Evolutionary conservation across 495 filamentous ascomycete genomes (phyloP).

Genomic region (Evansstolkia leycettana): DNA sequence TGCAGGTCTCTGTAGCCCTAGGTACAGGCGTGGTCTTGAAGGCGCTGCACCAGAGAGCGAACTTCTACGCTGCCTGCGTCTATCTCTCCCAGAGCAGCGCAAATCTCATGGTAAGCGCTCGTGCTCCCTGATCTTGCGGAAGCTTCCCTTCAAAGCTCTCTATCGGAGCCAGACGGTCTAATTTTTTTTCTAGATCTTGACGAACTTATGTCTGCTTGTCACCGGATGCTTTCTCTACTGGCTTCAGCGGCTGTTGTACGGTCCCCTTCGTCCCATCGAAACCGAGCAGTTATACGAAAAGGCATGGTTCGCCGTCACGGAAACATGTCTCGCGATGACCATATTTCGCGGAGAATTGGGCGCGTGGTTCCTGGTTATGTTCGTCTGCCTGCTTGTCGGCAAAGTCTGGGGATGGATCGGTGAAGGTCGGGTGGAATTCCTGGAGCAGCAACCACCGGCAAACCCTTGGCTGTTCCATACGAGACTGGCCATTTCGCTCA

Average conservation of each 20-base stretch:
- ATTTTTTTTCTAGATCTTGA: constrained; percentile 51
- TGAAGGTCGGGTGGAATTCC: constrained; percentile 81
- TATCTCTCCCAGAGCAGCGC: constrained; percentile 92
- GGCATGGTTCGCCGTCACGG: constrained; percentile 92
- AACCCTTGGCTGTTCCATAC: constrained; percentile 85
- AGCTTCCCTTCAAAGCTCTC: too few species aligned
- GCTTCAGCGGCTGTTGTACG: constrained; percentile 83
- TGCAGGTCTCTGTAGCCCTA: constrained; percentile 60
- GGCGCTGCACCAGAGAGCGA: constrained; percentile 86
- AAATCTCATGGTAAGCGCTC: constrained; percentile 63
- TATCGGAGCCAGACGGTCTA: too few species aligned
- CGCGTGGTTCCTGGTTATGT: constrained; percentile 90
- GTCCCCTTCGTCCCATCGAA: constrained; percentile 82
- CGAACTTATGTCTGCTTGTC: constrained; percentile 71
- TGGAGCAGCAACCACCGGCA: constrained; percentile 89
- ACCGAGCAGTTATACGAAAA: constrained; percentile 95
- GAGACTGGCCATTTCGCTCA: constrained; percentile 64
- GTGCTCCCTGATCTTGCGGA: too few species aligned
- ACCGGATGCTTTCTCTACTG: constrained; percentile 69
- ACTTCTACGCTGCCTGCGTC: constrained; percentile 95
- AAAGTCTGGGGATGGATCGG: constrained; percentile 99
- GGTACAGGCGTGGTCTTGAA: constrained; percentile 74
- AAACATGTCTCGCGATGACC: constrained; percentile 97
- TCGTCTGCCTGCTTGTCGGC: constrained; percentile 76
- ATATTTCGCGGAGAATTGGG: constrained; percentile 94